Base-by-base conservation (phyloP, 495 filamentous ascomycete genomes). In the Penicillium macrosclerotiorum region DNA sequence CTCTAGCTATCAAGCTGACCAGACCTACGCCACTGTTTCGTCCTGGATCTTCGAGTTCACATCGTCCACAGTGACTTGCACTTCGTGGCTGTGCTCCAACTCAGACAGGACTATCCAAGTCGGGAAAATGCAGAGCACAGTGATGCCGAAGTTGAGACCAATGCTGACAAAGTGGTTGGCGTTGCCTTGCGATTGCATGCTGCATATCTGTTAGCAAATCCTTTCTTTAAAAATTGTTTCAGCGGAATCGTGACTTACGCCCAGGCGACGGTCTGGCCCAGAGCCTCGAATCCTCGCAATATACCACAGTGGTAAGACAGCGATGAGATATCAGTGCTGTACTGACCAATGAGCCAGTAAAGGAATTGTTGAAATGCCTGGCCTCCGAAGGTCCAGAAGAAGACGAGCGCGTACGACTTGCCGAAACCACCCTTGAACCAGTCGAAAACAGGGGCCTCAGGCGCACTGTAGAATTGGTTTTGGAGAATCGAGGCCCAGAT, bases 161-260 rank as follows among this genome's bases (percentile, higher is more conserved):
- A 65, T 65, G 39, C 62, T 65, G 39, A 63, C 57, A 20, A 65
- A 65, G 45, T 65, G 60, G 43, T 65, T 65, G 2, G 60, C 62
- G 25, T 47, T 49, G 18, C 60, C 62, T 20, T 65, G 54, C 19
- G 57, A 53, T 41, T 65, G 62, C 62, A 65, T 65, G 8, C 54
- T 57, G 18, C 3, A 17, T 27, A 4, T 4, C 11, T 17, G 41
- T 52, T 49, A 57, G 44, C 23, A n/a, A 30, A 7, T 4, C 29
- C 40, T 20, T 9, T 29, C 17, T 3, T 27, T 4, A 37, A 35
- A 2, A 7, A 12, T n/a, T 19, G 6, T 12, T 40, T 6, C 23
- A 9, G 17, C 26, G 14, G 23, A n/a, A n/a, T n/a, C n/a, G 8
- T 17, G 26, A 57, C 54, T 46, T 50, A 57, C 55, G 62, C 62